A percentile compares a stretch with the other conserved stretches of the same genome.
phyloP scores from a whole-genome alignment of 495 filamentous ascomycete species.

The Penicillium steckii region DNA sequence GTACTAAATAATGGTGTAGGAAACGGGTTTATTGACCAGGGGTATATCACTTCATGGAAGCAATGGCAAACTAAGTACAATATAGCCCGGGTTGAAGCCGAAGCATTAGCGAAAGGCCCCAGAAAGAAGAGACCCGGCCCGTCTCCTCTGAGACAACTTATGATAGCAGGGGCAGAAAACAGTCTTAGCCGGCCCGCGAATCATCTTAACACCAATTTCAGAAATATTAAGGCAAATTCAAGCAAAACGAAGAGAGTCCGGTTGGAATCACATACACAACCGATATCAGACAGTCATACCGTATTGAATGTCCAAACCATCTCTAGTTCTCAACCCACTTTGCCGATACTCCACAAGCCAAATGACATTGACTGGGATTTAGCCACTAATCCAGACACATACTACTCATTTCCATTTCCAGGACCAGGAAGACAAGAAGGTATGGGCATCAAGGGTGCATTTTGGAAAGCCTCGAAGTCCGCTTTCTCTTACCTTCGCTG shows the following conservation, averaged over 20 bases:
- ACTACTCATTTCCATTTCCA: background rate
- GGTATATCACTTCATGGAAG: background rate
- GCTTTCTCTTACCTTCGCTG: background rate
- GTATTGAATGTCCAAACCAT: no score
- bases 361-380: background rate
- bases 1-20: conserved; percentile 1
- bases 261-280: no score
- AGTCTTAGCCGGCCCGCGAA: background rate
- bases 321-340: no score
- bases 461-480: background rate
- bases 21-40: conserved; percentile 17
- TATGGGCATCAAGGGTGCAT: background rate
- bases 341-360: no score
- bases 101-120: background rate
- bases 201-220: background rate
- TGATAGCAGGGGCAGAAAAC: background rate
- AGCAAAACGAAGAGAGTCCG: no score
- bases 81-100: background rate
- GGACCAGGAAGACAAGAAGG: background rate
- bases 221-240: no score
- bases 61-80: background rate
- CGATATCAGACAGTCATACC: no score
- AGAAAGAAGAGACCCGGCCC: background rate
- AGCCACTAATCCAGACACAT: background rate
- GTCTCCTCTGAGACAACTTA: background rate